Evolutionary conservation across 2,329 filamentous ascomycete genomes (phyloP), one percentile per base, ranked within the genome.

Genomic region (Sphaceloma murrayae): DNA sequence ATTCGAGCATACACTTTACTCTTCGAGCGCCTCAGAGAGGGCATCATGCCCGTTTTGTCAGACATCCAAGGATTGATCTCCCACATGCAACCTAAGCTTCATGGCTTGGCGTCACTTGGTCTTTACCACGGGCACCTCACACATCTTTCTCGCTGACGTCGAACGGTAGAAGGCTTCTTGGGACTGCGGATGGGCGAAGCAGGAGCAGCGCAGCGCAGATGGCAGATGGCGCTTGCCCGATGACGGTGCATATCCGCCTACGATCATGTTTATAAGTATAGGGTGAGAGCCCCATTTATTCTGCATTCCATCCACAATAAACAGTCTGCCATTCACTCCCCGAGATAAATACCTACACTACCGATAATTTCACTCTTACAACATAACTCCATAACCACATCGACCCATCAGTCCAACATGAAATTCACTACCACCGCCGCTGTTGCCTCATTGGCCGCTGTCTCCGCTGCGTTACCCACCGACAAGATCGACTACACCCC

Each of bases 381-480:
- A 19, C 34, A 22, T 13, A n/a, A n/a, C 10, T 38, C 19, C 10
- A 17, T 38, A 22, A 22, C 34, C 19, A 16, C 7, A 13, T 22
- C 16, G 16, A 4, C 14, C 17, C 34, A 46, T 21, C 24, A 27
- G 24, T 27, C 24, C 21, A 45, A 22, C 33, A 49, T 49, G 47
- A 49, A 45, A 34, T 49, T 46, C 40, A 45, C 45, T 19, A 31
- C 45, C 10, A 38, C 40, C n/a, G 43, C 45, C 13, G 13, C 45
- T 13, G 13, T 49, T 17, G 39, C 34, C 26, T 27, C 45, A 9
- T 16, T 47, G 21, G 47, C 45, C 26, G 47, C 31, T 17, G 18
- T 42, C 17, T 33, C 34, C 18, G 17, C 45, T 26, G 47, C 47
- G 7, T 17, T 47, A 1, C 47, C 47, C 16, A 34, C 46, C 5